phyloP scores from a whole-genome alignment of 768 basidiomycete species.

The Phallus indusiatus region DNA sequence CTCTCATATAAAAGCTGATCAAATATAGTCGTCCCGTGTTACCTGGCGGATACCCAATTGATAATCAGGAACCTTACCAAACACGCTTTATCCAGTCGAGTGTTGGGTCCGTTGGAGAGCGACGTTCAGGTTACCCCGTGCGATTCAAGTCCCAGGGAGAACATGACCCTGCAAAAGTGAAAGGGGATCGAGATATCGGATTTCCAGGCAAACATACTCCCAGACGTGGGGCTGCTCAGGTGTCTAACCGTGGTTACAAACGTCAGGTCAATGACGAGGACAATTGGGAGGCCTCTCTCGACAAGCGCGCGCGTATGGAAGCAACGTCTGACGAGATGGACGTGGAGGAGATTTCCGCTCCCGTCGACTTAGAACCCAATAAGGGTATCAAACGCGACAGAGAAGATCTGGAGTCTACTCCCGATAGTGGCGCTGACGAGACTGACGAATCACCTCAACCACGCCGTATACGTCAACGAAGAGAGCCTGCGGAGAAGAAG shows the following conservation, averaged over 20 bases:
- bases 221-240: background rate
- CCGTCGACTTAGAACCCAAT: slow-evolving; percentile 28
- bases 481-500: slow-evolving; percentile 8
- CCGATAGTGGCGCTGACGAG: slow-evolving; percentile 7
- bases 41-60: too few relatives aligned
- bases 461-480: slow-evolving; percentile 16
- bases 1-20: too few relatives aligned
- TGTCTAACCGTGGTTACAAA: slow-evolving; percentile 38
- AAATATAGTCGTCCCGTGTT: too few relatives aligned
- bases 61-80: too few relatives aligned
- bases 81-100: too few relatives aligned
- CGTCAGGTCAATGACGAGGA: slow-evolving; percentile 41
- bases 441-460: background rate
- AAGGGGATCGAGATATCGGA: too few relatives aligned
- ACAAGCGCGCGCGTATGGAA: slow-evolving; percentile 49
- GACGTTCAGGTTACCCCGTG: too few relatives aligned
- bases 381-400: slow-evolving; percentile 62
- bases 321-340: slow-evolving; percentile 26
- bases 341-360: background rate
- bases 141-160: too few relatives aligned
- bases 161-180: too few relatives aligned
- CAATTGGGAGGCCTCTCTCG: slow-evolving; percentile 31
- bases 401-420: slow-evolving; percentile 38
- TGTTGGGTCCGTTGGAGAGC: background rate
- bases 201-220: background rate